Evolutionary conservation across 2,329 filamentous ascomycete genomes (phyloP), one percentile per base, ranked within the genome.

Genomic region (Neonectria coccinea): DNA sequence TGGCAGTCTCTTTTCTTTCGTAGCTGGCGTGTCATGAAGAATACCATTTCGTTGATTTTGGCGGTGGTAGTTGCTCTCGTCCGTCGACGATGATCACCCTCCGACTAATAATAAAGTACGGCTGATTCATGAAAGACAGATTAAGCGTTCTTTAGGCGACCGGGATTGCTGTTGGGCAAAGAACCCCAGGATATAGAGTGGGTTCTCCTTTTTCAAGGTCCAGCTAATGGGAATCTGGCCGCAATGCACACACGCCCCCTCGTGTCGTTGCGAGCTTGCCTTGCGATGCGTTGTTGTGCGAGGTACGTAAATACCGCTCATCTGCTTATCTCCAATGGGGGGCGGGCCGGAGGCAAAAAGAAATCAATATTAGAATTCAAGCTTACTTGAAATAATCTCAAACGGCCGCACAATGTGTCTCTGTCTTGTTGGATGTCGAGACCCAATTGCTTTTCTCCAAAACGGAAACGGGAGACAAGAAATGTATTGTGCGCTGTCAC

Each of bases 301-400:
- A 55, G 48, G 42, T 63, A 54, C 60, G 60, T 59, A 63, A 62
- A 62, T 58, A 64, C 50, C 61, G 42, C 61, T 54, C 50, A 36
- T 56, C 27, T 39, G 52, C 68, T 69, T 64, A 69, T 67, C 68
- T 72, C 59, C 20, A 44, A 61, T 54, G 65, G 53, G 65, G 64
- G 69, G 66, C 67, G 54, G 55, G 59, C 59, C 44, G 18, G 60
- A 62, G 56, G 64, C 68, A 64, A 42, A 41, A 6, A 59, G n/a
- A 5, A 57, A 59, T 69, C 36, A 64, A 61, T 63, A 62, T 61
- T 73, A 72, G 64, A 72, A 66, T 71, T 72, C 71, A 73, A 73
- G 71, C 71, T 73, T 73, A 73, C 70, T 73, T 72, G 60, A 57
- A 71, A 71, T 69, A 70, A 66, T 67, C 66, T 68, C 67, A 72